These are phyloP conservation scores for Symbiodinium pilosum DNA, from an alignment of 73 alveolate species.

Conservation along the genomic window DNA sequence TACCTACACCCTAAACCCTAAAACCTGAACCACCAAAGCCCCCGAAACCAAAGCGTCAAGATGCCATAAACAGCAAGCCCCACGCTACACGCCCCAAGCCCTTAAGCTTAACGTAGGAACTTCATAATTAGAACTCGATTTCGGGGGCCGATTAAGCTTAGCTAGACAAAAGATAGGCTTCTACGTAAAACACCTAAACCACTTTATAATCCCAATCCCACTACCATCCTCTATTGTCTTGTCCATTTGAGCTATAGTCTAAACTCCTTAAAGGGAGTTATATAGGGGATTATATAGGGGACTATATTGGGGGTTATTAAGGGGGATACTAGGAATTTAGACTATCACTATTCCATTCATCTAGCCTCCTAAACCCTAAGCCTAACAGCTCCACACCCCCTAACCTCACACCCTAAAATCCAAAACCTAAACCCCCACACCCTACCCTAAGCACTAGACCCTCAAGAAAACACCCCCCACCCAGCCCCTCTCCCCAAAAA, in stretches of 20 bases:
- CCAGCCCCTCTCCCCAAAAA: too few species aligned
- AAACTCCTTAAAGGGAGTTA: too few species aligned
- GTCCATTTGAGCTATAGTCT: too few species aligned
- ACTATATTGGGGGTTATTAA: too few species aligned
- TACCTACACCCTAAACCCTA: too few species aligned
- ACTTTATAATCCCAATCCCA: background rate
- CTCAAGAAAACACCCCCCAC: background rate
- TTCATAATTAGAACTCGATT: background rate
- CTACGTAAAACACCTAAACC: background rate
- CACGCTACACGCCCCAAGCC: background rate
- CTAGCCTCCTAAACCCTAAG: background rate
- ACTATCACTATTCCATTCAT: background rate
- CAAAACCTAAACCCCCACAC: background rate
- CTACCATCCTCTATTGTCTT: too few species aligned
- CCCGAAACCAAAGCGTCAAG: background rate
- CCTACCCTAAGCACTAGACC: background rate
- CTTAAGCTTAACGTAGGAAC: background rate
- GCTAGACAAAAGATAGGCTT: background rate
- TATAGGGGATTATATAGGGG: too few species aligned
- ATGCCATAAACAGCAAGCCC: background rate
- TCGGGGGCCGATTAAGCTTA: too few species aligned
- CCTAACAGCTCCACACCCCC: background rate
- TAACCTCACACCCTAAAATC: background rate
- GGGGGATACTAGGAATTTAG: background rate
- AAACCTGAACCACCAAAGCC: too few species aligned